Conservation (phyloP, 495 filamentous ascomycete species). For the Lasiosphaeria miniovina region DNA sequence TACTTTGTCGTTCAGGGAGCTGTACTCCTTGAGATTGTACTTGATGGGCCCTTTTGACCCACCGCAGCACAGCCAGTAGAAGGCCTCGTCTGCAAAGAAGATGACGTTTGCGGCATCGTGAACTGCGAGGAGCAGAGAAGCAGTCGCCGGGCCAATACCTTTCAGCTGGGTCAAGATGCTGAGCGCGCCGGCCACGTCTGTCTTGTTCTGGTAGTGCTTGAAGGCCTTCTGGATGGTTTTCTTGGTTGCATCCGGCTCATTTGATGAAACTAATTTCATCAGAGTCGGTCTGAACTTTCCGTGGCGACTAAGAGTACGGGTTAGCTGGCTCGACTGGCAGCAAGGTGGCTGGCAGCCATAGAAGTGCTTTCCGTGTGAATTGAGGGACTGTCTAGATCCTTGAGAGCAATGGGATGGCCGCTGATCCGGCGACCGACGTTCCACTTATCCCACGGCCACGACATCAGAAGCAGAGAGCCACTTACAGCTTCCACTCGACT, state of each 20-base stretch:
- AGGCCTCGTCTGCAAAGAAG: slow-evolving; percentile 77
- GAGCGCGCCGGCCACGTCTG: slow-evolving; percentile 47
- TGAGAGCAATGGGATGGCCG: not conserved
- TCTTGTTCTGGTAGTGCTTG: slow-evolving; percentile 40
- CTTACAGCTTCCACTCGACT: slow-evolving; percentile 80
- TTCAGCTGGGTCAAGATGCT: slow-evolving; percentile 49
- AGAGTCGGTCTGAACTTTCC: slow-evolving; percentile 68
- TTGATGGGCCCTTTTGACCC: slow-evolving; percentile 51
- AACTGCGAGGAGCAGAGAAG: slow-evolving; percentile 65
- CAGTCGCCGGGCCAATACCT: slow-evolving; percentile 72
- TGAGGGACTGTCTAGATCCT: no score
- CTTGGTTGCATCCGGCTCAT: slow-evolving; percentile 42
- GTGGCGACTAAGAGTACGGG: slow-evolving; percentile 46
- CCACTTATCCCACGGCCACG: not conserved
- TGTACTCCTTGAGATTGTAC: slow-evolving; percentile 66
- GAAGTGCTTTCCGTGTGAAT: not conserved
- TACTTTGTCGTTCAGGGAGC: slow-evolving; percentile 46
- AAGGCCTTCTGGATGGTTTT: slow-evolving; percentile 50
- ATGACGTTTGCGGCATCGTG: slow-evolving; percentile 55
- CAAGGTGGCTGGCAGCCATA: not conserved
- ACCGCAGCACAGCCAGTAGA: slow-evolving; percentile 58
- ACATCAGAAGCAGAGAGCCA: slow-evolving; percentile 1
- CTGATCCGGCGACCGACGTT: not conserved
- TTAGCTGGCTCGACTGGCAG: not conserved
- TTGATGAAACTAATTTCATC: slow-evolving; percentile 61